Evolutionary conservation across 192 early-diverging fungal species (phyloP).

Genomic region (Linnemannia exigua): DNA sequence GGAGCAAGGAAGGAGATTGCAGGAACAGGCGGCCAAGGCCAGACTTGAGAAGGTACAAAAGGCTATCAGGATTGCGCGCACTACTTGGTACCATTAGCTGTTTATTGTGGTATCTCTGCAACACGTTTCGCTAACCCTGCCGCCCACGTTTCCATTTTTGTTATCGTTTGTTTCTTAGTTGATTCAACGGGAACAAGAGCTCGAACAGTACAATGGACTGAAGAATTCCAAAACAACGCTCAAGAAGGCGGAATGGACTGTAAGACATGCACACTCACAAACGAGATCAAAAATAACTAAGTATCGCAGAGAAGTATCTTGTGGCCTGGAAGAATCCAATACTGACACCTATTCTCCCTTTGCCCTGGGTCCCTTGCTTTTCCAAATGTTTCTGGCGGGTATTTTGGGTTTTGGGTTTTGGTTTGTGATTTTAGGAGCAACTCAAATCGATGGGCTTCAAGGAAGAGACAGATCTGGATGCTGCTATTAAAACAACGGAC

Average conservation of each 20-base stretch:
- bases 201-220: constrained; percentile 69
- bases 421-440: constrained; percentile 43
- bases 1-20: constrained; percentile 80
- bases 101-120: background rate
- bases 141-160: background rate
- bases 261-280: constrained; percentile 22
- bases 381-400: too few relatives aligned
- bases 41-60: constrained; percentile 81
- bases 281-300: background rate
- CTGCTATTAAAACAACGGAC: constrained; percentile 78
- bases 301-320: constrained; percentile 2
- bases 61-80: background rate
- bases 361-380: background rate
- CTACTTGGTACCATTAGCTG: background rate
- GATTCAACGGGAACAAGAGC: constrained; percentile 75
- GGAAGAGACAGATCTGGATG: constrained; percentile 80
- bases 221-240: constrained; percentile 58
- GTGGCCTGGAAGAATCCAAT: background rate
- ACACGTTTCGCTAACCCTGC: background rate
- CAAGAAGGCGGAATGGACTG: constrained; percentile 67
- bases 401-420: background rate
- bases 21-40: constrained; percentile 85
- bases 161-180: constrained; percentile 44
- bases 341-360: background rate
- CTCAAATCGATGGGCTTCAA: constrained; percentile 75